Evolutionary conservation across 495 filamentous ascomycete genomes (phyloP).

Genomic region (Friedmanniomyces simplex): DNA sequence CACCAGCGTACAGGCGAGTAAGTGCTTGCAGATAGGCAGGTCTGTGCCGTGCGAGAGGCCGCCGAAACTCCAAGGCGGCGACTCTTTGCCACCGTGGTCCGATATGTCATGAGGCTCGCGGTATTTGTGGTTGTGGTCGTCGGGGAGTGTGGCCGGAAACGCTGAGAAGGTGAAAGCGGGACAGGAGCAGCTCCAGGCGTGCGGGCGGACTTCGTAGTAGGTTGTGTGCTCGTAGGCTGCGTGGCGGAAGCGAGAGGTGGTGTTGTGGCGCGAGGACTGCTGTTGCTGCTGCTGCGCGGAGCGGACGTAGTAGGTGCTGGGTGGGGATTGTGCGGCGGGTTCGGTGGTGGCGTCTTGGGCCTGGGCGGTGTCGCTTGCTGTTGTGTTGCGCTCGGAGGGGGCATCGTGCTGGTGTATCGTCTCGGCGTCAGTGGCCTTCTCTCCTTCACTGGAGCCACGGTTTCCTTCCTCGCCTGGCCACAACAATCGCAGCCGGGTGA

Average conservation of each 20-base stretch:
- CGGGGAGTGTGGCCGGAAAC: constrained; percentile 36
- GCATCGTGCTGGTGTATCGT: not conserved
- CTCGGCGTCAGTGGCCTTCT: too few species aligned
- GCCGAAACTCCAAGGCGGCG: constrained; percentile 37
- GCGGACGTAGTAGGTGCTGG: constrained; percentile 33
- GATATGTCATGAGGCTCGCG: too few species aligned
- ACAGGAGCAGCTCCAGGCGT: constrained; percentile 86
- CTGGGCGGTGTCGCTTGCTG: too few species aligned
- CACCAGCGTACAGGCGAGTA: constrained; percentile 73
- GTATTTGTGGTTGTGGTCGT: not conserved
- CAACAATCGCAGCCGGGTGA: constrained; percentile 35
- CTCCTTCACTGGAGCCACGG: too few species aligned
- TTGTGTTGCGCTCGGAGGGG: not conserved
- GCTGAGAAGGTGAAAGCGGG: constrained; percentile 65
- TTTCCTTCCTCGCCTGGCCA: not conserved
- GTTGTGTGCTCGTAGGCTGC: constrained; percentile 23
- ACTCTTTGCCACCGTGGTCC: too few species aligned
- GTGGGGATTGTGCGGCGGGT: not conserved
- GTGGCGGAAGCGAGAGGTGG: constrained; percentile 12
- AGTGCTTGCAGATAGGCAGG: constrained; percentile 72
- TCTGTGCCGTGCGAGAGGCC: constrained; percentile 36
- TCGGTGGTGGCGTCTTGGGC: too few species aligned
- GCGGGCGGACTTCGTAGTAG: constrained; percentile 58
- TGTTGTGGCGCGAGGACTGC: constrained; percentile 3
- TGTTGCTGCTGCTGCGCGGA: constrained; percentile 26